Evolutionary conservation across 108 stramenopile genomes (phyloP).

Genomic region (Conticribra guillardii): DNA sequence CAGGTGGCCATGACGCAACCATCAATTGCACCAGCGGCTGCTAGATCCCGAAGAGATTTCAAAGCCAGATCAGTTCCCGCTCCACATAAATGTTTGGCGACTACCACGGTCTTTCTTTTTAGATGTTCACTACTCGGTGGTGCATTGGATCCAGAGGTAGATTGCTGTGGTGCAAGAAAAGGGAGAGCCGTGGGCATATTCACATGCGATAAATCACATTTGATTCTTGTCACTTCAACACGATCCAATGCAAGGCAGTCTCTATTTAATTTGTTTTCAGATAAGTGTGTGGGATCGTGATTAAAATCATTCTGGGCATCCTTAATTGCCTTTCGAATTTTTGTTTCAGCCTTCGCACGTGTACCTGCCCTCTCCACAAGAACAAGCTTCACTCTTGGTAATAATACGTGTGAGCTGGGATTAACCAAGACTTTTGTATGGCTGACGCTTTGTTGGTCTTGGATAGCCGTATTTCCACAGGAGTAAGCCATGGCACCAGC

Average conservation of each 20-base stretch:
- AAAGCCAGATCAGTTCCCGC: constrained; percentile 84
- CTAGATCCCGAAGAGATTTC: constrained; percentile 54
- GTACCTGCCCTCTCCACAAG: constrained; percentile 81
- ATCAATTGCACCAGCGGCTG: constrained; percentile 33
- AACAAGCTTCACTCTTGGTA: constrained; percentile 50
- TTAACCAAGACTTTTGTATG: neutral
- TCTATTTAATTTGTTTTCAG: constrained; percentile 4
- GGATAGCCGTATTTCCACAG: neutral
- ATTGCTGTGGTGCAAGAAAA: constrained; percentile 11
- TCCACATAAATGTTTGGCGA: constrained; percentile 86
- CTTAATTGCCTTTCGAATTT: constrained; percentile 50
- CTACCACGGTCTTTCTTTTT: constrained; percentile 52
- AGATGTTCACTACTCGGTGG: neutral
- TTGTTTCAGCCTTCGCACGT: constrained; percentile 83
- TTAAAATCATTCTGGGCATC: neutral
- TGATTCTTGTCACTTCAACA: constrained; percentile 63
- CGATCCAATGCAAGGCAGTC: constrained; percentile 43
- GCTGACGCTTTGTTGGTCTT: neutral
- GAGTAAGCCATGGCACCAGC: constrained; percentile 54
- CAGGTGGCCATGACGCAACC: constrained; percentile 86
- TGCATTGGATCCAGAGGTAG: neutral
- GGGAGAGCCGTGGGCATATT: constrained; percentile 51
- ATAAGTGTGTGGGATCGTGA: neutral
- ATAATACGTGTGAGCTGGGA: constrained; percentile 17
- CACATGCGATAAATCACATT: constrained; percentile 85